Conservation (phyloP, 345 rosid genomes). For the Salix exigua region DNA sequence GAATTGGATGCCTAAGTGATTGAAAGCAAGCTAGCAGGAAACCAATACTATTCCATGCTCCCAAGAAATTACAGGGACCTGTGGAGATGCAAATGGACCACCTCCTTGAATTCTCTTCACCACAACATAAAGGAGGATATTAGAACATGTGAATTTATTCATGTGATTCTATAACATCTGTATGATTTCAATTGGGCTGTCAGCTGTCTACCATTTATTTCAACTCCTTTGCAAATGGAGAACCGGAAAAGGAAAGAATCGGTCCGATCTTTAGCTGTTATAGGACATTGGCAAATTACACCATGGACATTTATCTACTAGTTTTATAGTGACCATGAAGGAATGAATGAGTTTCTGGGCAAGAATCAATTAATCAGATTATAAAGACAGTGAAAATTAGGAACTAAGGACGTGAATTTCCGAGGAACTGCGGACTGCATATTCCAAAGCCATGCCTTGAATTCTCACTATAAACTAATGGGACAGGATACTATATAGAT, state of each 20-base stretch:
- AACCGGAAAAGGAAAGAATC: no score
- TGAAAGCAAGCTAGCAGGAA: not conserved
- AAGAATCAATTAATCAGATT: not conserved
- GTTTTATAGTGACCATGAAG: not conserved
- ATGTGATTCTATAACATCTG: no score
- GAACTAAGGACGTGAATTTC: not conserved
- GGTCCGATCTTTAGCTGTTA: no score
- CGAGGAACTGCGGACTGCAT: not conserved
- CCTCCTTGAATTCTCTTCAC: not conserved
- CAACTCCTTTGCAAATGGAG: no score
- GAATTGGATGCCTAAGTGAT: conserved; percentile 17
- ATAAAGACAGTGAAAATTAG: not conserved
- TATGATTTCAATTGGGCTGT: no score
- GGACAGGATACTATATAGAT: no score
- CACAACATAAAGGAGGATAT: not conserved
- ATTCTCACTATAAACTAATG: no score
- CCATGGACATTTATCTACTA: no score
- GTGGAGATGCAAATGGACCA: conserved; percentile 12
- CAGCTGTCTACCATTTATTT: no score
- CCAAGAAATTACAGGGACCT: not conserved
- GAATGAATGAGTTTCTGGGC: not conserved
- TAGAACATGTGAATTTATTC: no score
- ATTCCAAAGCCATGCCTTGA: not conserved
- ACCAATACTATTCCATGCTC: not conserved
- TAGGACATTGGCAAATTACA: no score